These are phyloP conservation scores for Sphagnum magellanicum DNA, from an alignment of 228 moss, liverwort and hornwort genomes.

Conservation along the genomic window DNA sequence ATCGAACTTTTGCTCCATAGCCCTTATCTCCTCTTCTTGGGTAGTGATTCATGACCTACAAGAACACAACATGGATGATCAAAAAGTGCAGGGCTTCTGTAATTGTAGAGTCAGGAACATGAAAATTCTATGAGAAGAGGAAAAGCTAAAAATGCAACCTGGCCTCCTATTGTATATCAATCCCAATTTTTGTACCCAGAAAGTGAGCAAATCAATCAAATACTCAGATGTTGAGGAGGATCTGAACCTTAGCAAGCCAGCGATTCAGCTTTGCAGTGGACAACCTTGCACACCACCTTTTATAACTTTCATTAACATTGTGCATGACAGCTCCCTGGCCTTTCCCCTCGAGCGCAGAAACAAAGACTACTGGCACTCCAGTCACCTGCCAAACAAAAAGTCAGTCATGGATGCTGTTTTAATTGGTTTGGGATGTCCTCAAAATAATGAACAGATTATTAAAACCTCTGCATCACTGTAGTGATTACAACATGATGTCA, in stretches of 20 bases:
- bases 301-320: slow-evolving; percentile 70
- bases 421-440: too few relatives aligned
- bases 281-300: slow-evolving; percentile 79
- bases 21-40: slow-evolving; percentile 58
- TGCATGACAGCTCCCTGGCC: slow-evolving; percentile 72
- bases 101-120: not conserved
- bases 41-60: slow-evolving; percentile 87
- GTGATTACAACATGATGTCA: too few relatives aligned
- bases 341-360: slow-evolving; percentile 75
- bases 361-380: slow-evolving; percentile 79
- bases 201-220: too few relatives aligned
- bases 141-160: not conserved
- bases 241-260: slow-evolving; percentile 83
- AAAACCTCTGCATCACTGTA: not conserved
- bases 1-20: slow-evolving; percentile 81
- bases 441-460: not conserved
- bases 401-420: not conserved
- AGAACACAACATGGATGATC: not conserved
- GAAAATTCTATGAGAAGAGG: not conserved
- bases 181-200: too few relatives aligned
- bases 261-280: slow-evolving; percentile 92
- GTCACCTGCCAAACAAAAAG: slow-evolving; percentile 48
- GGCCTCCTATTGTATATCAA: too few relatives aligned
- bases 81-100: not conserved
- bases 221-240: not conserved